phyloP scores from a whole-genome alignment of 441 rosid species.

The Euphorbia corollata region DNA sequence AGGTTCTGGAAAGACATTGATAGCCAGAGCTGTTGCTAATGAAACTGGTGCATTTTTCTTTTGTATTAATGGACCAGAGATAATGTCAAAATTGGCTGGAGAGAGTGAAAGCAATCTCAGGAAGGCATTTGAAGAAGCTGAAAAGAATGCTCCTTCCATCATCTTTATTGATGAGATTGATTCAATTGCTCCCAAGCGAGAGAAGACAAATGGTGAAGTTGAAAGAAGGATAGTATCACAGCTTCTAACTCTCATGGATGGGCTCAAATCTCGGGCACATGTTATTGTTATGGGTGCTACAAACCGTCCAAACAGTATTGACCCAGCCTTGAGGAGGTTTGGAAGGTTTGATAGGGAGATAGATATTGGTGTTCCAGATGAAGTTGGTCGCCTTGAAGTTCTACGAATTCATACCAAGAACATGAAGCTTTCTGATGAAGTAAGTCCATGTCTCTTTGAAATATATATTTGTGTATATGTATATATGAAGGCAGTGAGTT shows the following conservation, averaged over 20 bases:
- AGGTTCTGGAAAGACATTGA: slow-evolving; percentile 59
- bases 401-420: slow-evolving; percentile 51
- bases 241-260: slow-evolving; percentile 56
- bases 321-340: slow-evolving; percentile 49
- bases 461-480: neutral
- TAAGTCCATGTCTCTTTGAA: slow-evolving; percentile 14
- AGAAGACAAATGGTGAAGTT: slow-evolving; percentile 62
- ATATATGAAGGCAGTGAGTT: neutral
- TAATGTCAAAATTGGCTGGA: slow-evolving; percentile 68
- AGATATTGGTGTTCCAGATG: slow-evolving; percentile 63
- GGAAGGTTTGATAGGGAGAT: slow-evolving; percentile 56
- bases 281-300: slow-evolving; percentile 50
- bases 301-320: slow-evolving; percentile 44
- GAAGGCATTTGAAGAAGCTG: slow-evolving; percentile 65
- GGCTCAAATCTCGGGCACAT: slow-evolving; percentile 44
- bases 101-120: slow-evolving; percentile 71
- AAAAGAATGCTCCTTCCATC: slow-evolving; percentile 63
- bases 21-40: slow-evolving; percentile 65
- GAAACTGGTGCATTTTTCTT: slow-evolving; percentile 71
- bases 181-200: slow-evolving; percentile 64
- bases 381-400: slow-evolving; percentile 50
- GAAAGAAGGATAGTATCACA: slow-evolving; percentile 60
- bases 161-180: slow-evolving; percentile 63
- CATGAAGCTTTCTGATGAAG: slow-evolving; percentile 55
- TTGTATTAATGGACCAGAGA: slow-evolving; percentile 58